phyloP scores from a whole-genome alignment of 1,284 basidiomycete species.

The Cystobasidium slooffiae region DNA sequence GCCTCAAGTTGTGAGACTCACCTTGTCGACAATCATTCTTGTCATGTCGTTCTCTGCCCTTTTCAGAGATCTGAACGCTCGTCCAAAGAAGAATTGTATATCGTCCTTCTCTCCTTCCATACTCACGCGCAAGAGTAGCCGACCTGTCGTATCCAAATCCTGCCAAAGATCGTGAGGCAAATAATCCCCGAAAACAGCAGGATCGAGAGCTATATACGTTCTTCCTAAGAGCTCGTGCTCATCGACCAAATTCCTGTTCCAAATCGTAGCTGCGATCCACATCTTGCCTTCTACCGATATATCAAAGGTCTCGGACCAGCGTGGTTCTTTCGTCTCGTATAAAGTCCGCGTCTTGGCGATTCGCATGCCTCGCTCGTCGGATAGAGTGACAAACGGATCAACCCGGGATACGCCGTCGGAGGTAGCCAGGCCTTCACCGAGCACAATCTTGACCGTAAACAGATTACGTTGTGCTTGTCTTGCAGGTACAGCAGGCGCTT shows the following conservation, averaged over 20 bases:
- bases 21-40: slow-evolving; percentile 95
- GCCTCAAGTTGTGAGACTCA: slow-evolving; percentile 55
- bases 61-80: slow-evolving; percentile 88
- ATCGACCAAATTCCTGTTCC: slow-evolving; percentile 78
- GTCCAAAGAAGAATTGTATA: slow-evolving; percentile 95
- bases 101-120: slow-evolving; percentile 99
- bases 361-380: slow-evolving; percentile 86
- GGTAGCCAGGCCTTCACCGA: slow-evolving; percentile 80
- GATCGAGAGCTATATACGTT: slow-evolving; percentile 90
- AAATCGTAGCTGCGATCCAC: slow-evolving; percentile 95
- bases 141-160: slow-evolving; percentile 63
- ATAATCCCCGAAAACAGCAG: slow-evolving; percentile 83
- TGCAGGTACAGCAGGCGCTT: slow-evolving; percentile 69
- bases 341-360: slow-evolving; percentile 95
- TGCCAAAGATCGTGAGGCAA: slow-evolving; percentile 85
- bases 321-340: slow-evolving; percentile 84
- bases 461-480: slow-evolving; percentile 66
- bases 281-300: slow-evolving; percentile 77
- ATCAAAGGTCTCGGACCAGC: slow-evolving; percentile 98
- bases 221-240: slow-evolving; percentile 85
- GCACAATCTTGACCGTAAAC: slow-evolving; percentile 91
- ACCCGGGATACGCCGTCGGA: slow-evolving; percentile 71
- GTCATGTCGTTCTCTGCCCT: slow-evolving; percentile 95
- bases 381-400: slow-evolving; percentile 92
- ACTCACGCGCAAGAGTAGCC: slow-evolving; percentile 83